Evolutionary conservation across 2,329 filamentous ascomycete species (phyloP).

Genomic region (Diaporthe sp.): DNA sequence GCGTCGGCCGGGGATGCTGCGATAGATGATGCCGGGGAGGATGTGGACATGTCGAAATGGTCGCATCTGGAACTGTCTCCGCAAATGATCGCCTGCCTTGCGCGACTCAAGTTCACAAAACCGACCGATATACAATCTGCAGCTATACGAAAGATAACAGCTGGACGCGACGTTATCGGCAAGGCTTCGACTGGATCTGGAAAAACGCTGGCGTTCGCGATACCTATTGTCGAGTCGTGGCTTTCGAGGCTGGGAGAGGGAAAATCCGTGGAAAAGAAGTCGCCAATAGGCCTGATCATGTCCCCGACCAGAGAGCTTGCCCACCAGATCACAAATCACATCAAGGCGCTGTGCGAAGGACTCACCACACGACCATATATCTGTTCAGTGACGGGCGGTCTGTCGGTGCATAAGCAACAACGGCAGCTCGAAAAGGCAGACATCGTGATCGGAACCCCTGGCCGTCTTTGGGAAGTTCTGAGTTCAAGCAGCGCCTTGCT

Average conservation of each 20-base stretch:
- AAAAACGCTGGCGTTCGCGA: conserved; percentile 94
- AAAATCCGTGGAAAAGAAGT: conserved; percentile 53
- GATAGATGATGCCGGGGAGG: conserved; percentile 67
- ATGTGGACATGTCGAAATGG: conserved; percentile 85
- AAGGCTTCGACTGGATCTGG: conserved; percentile 97
- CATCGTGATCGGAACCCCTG: conserved; percentile 93
- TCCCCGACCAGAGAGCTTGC: conserved; percentile 95
- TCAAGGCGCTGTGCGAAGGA: conserved; percentile 79
- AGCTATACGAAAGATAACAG: conserved; percentile 85
- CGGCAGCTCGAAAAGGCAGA: conserved; percentile 87
- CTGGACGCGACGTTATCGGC: conserved; percentile 91
- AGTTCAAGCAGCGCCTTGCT: conserved; percentile 80
- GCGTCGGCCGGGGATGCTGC: conserved; percentile 65
- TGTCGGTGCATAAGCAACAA: conserved; percentile 96
- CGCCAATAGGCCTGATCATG: conserved; percentile 83
- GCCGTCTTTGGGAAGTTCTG: conserved; percentile 94
- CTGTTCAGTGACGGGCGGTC: conserved; percentile 91
- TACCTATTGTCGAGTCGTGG: conserved; percentile 91
- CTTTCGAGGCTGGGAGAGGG: conserved; percentile 63
- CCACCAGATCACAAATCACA: conserved; percentile 89
- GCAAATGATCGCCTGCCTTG: conserved; percentile 79
- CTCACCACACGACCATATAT: conserved; percentile 76
- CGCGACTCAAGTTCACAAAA: conserved; percentile 82
- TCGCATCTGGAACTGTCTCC: conserved; percentile 79
- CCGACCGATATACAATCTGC: conserved; percentile 87